phyloP scores from a whole-genome alignment of 1,284 basidiomycete genomes.

The Chalciporus sp. region DNA sequence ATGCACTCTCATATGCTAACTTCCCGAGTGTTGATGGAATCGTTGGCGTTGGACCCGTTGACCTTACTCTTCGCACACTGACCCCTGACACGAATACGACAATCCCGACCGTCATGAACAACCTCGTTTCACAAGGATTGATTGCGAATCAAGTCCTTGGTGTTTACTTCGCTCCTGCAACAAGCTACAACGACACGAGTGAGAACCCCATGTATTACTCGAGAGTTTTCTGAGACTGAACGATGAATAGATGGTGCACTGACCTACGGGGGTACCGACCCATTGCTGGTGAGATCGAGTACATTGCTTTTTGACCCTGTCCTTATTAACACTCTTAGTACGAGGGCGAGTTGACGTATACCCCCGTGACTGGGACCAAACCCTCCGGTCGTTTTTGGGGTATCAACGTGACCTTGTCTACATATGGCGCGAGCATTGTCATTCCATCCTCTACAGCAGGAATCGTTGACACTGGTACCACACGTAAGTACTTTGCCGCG shows the following conservation, averaged over 20 bases:
- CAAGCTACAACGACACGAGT: conserved; percentile 21
- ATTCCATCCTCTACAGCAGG: conserved; percentile 22
- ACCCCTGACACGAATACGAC: background rate
- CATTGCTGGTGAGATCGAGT: conserved; percentile 17
- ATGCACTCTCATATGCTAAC: conserved; percentile 15
- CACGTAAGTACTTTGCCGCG: conserved; percentile 10
- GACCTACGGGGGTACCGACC: conserved; percentile 29
- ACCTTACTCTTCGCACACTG: conserved; percentile 21
- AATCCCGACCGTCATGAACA: conserved; percentile 31
- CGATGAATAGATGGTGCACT: conserved; percentile 25
- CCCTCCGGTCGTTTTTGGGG: conserved; percentile 28
- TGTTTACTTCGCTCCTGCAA: conserved; percentile 29
- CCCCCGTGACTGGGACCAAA: conserved; percentile 25
- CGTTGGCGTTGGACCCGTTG: conserved; percentile 28
- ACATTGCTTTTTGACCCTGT: background rate
- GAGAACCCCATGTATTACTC: background rate
- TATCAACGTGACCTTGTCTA: conserved; percentile 21
- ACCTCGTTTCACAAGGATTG: conserved; percentile 24
- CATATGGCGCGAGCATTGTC: conserved; percentile 16
- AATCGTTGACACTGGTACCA: conserved; percentile 24
- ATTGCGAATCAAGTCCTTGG: conserved; percentile 22
- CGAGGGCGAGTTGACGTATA: conserved; percentile 18
- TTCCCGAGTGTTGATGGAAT: conserved; percentile 27
- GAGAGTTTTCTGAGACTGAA: background rate
- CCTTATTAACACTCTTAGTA: conserved; percentile 14